phyloP scores from a whole-genome alignment of 176 grass and related monocot genomes.

The Phoenix roebelenii region DNA sequence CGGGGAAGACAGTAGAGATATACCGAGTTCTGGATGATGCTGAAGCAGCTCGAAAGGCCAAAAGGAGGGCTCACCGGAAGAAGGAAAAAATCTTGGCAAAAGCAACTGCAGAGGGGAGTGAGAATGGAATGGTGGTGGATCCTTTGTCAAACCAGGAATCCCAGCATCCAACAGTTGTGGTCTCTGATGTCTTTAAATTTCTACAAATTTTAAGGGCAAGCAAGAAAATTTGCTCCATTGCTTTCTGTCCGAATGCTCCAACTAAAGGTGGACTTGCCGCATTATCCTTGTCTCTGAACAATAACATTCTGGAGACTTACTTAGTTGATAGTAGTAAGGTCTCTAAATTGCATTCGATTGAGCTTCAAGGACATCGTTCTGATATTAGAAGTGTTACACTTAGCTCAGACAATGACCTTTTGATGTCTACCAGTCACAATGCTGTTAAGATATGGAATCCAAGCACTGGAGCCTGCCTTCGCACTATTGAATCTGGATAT shows the following conservation, averaged over 20 bases:
- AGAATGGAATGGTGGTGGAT: constrained; percentile 49
- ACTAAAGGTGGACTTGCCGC: constrained; percentile 50
- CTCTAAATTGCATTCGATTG: constrained; percentile 76
- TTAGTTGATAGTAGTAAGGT: constrained; percentile 47
- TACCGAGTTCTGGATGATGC: constrained; percentile 75
- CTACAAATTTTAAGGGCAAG: constrained; percentile 55
- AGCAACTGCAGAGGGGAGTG: constrained; percentile 21
- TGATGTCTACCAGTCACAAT: constrained; percentile 95
- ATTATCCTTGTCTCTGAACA: constrained; percentile 75
- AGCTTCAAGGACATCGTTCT: constrained; percentile 77
- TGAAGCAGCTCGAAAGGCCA: constrained; percentile 60
- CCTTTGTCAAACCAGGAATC: constrained; percentile 32
- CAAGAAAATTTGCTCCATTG: constrained; percentile 86
- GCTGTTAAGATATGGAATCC: constrained; percentile 96
- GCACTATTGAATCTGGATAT: constrained; percentile 91
- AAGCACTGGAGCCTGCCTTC: constrained; percentile 69
- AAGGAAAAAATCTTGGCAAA: constrained; percentile 66
- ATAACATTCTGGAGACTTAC: constrained; percentile 80
- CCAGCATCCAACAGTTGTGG: constrained; percentile 41
- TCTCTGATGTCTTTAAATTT: constrained; percentile 73
- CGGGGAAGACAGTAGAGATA: constrained; percentile 60
- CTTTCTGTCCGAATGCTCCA: constrained; percentile 57
- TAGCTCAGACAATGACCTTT: constrained; percentile 69
- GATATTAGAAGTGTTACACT: constrained; percentile 76
- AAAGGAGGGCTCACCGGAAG: constrained; percentile 70